A percentile compares a stretch with the other conserved stretches of the same genome.
phyloP scores from a whole-genome alignment of 2,329 filamentous ascomycete genomes.

The Cercospora zeina region DNA sequence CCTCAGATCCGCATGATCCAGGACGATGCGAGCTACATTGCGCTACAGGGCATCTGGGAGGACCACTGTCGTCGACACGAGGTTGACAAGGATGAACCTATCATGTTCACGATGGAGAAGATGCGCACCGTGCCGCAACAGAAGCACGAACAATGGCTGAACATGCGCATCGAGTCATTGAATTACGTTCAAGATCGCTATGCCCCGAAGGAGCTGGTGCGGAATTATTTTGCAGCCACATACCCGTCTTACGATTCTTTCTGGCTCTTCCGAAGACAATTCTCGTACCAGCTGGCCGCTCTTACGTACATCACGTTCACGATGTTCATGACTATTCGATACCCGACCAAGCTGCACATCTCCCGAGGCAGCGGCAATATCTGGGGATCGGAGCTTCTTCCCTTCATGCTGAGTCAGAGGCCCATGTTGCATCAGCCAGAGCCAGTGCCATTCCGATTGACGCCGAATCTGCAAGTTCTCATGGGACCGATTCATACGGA shows the following conservation, averaged over 20 bases:
- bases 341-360: constrained; percentile 93
- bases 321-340: constrained; percentile 93
- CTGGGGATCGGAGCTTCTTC: constrained; percentile 93
- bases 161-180: constrained; percentile 74
- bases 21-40: constrained; percentile 92
- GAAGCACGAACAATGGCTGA: constrained; percentile 60
- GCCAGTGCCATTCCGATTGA: constrained; percentile 93
- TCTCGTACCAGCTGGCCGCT: constrained; percentile 91
- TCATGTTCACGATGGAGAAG: constrained; percentile 94
- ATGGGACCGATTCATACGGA: constrained; percentile 96
- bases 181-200: constrained; percentile 91
- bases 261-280: constrained; percentile 97
- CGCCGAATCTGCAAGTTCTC: constrained; percentile 90
- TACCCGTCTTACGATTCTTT: constrained; percentile 92
- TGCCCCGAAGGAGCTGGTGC: constrained; percentile 77
- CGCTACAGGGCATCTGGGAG: constrained; percentile 91
- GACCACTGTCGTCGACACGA: constrained; percentile 87
- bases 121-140: constrained; percentile 66
- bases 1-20: constrained; percentile 94
- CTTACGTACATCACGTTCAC: constrained; percentile 99
- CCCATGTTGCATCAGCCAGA: constrained; percentile 94
- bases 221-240: constrained; percentile 84
- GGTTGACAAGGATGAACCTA: constrained; percentile 91
- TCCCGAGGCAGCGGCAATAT: constrained; percentile 84
- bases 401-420: constrained; percentile 78